Conservation (phyloP, 345 rosid genomes). For the Cardamine chenopodiifolia region DNA sequence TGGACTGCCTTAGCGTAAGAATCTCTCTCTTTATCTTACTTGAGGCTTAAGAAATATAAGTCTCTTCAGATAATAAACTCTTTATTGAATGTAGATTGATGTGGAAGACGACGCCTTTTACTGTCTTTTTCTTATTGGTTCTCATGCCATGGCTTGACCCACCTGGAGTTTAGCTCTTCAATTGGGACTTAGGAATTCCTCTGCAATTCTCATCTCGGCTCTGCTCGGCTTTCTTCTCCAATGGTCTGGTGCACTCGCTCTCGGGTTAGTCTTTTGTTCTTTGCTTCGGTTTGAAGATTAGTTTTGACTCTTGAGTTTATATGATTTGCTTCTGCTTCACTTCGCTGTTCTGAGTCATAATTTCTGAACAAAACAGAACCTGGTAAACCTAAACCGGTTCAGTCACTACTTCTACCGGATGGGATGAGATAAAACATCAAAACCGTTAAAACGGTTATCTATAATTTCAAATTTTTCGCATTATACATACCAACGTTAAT, state of each 20-base stretch:
- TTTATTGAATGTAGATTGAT: slow-evolving; percentile 60
- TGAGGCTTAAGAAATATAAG: slow-evolving; percentile 17
- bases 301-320: slow-evolving; percentile 14
- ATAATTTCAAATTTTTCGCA: too few species aligned
- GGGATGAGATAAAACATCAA: neutral
- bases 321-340: slow-evolving; percentile 1
- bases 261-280: slow-evolving; percentile 60
- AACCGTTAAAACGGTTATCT: neutral
- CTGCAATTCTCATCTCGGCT: slow-evolving; percentile 72
- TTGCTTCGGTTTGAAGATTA: neutral
- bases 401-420: neutral
- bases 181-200: slow-evolving; percentile 77
- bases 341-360: neutral
- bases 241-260: slow-evolving; percentile 96
- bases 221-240: slow-evolving; percentile 90
- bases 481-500: too few species aligned
- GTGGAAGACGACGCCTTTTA: slow-evolving; percentile 97
- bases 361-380: slow-evolving; percentile 13
- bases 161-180: slow-evolving; percentile 74
- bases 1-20: slow-evolving; percentile 96
- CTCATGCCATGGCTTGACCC: slow-evolving; percentile 97
- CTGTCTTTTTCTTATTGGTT: slow-evolving; percentile 76
- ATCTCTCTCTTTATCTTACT: neutral
- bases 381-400: slow-evolving; percentile 13
- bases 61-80: neutral